These are phyloP conservation scores for Obba rivulosa DNA, from an alignment of 768 basidiomycete species.

Conservation along the genomic window DNA sequence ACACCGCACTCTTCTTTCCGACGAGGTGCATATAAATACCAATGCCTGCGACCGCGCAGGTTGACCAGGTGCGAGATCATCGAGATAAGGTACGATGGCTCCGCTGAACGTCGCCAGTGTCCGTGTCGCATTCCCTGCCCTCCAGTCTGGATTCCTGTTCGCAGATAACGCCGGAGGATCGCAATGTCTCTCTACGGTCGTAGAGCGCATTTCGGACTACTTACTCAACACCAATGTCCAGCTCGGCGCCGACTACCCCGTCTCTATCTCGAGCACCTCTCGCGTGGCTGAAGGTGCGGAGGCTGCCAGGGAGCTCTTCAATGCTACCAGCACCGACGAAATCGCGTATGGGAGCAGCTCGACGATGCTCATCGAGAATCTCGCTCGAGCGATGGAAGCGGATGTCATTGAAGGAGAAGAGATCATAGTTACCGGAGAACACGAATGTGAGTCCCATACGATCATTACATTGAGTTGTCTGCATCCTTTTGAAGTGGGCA, in stretches of 20 bases:
- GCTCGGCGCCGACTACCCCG: conserved; percentile 63
- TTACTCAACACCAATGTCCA: conserved; percentile 70
- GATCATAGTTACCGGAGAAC: conserved; percentile 74
- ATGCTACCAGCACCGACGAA: conserved; percentile 57
- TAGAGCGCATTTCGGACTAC: conserved; percentile 61
- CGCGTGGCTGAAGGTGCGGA: conserved; percentile 45
- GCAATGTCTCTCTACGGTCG: conserved; percentile 49
- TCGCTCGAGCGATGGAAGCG: conserved; percentile 54
- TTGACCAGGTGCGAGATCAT: too few relatives aligned
- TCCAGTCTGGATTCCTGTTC: conserved; percentile 56
- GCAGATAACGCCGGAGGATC: conserved; percentile 79
- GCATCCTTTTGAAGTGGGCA: not conserved
- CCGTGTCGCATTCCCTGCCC: conserved; percentile 58
- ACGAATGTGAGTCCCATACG: conserved; percentile 52
- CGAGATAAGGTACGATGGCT: not conserved
- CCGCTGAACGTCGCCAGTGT: conserved; percentile 35
- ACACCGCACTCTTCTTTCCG: not conserved
- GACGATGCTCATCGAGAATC: conserved; percentile 64
- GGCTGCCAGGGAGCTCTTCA: conserved; percentile 55
- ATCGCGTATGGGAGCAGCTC: conserved; percentile 64
- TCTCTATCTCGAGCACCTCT: conserved; percentile 47
- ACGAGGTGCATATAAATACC: too few relatives aligned
- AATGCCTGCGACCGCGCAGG: too few relatives aligned
- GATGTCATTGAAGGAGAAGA: conserved; percentile 59
- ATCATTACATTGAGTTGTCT: not conserved